phyloP scores from a whole-genome alignment of 257 asterid genomes.

The Solanum gracilifrons region DNA sequence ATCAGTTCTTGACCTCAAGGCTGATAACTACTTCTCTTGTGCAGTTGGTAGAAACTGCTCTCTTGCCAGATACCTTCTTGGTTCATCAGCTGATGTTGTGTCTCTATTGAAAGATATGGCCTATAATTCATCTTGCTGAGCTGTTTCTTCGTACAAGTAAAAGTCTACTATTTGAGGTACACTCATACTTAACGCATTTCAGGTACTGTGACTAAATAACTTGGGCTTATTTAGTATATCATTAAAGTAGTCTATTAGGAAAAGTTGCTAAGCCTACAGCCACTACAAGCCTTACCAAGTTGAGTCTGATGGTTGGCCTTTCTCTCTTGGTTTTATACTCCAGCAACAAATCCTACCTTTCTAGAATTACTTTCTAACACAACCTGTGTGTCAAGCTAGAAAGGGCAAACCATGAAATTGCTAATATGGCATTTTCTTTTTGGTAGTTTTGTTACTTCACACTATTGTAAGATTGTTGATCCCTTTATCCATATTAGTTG shows the following conservation, averaged over 20 bases:
- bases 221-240: background rate
- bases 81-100: slow-evolving; percentile 67
- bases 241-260: background rate
- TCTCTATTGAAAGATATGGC: slow-evolving; percentile 48
- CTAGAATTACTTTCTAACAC: background rate
- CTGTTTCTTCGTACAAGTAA: background rate
- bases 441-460: background rate
- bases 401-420: background rate
- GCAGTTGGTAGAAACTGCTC: slow-evolving; percentile 78
- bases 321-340: background rate
- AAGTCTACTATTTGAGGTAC: background rate
- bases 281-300: background rate
- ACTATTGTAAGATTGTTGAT: background rate
- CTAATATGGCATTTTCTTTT: background rate
- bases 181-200: background rate
- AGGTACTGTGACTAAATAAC: background rate
- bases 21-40: slow-evolving; percentile 81
- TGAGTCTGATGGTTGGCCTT: background rate
- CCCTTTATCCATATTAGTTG: background rate
- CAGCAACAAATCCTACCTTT: background rate
- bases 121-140: background rate
- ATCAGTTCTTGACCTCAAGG: slow-evolving; percentile 77
- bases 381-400: background rate
- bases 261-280: background rate
- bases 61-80: slow-evolving; percentile 65